These are phyloP conservation scores for Candida incommunis DNA, from an alignment of 805 yeast species.

Conservation along the genomic window DNA sequence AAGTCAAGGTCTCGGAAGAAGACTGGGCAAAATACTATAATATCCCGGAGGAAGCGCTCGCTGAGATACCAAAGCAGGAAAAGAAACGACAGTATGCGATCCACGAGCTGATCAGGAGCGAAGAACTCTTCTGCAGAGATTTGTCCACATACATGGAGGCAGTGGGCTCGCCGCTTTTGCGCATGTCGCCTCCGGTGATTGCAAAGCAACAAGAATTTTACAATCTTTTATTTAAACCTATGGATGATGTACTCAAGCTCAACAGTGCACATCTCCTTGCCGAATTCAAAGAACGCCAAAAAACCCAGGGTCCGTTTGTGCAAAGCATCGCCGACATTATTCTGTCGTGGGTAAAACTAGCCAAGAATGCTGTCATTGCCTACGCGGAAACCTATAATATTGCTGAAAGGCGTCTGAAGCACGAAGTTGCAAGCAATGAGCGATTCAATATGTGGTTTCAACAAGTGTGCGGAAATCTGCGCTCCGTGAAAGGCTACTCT, in stretches of 20 bases:
- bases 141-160: constrained; percentile 50
- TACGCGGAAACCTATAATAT: constrained; percentile 35
- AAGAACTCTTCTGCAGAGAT: constrained; percentile 54
- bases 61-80: constrained; percentile 4
- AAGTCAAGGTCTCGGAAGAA: neutral
- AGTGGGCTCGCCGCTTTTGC: constrained; percentile 32
- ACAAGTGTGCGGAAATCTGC: constrained; percentile 34
- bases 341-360: constrained; percentile 47
- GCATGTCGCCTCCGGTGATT: constrained; percentile 29
- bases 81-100: constrained; percentile 58
- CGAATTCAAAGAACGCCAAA: constrained; percentile 43
- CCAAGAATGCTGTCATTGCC: constrained; percentile 36
- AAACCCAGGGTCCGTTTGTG: constrained; percentile 52
- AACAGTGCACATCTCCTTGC: constrained; percentile 41
- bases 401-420: constrained; percentile 30
- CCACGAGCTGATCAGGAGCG: constrained; percentile 60
- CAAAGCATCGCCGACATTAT: constrained; percentile 50
- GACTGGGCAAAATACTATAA: neutral
- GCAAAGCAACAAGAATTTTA: constrained; percentile 42
- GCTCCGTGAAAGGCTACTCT: constrained; percentile 23
- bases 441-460: constrained; percentile 44
- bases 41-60: constrained; percentile 1
- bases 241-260: constrained; percentile 37
- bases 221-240: constrained; percentile 42
- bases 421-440: constrained; percentile 25